Percentiles rank a stretch among this genome's conserved stretches.
These are phyloP conservation scores for Anthostomella pinea DNA, from an alignment of 2,329 filamentous ascomycete species.

Conservation along the genomic window DNA sequence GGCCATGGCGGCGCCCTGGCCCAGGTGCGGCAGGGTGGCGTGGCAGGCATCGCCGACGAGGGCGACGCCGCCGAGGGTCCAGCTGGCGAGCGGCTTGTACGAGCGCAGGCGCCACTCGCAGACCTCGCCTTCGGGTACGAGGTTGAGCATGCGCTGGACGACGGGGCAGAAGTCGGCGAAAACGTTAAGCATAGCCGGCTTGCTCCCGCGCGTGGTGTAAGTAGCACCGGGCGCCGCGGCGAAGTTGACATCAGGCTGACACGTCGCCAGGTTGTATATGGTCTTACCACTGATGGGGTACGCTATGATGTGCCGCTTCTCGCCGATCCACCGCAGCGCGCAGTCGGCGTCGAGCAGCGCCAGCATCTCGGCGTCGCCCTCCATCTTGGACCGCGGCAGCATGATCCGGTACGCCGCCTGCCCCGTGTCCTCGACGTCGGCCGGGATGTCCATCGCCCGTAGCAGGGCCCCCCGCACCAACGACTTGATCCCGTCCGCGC, in stretches of 20 bases:
- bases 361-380: conserved; percentile 63
- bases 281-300: conserved; percentile 69
- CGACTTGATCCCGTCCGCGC: conserved; percentile 56
- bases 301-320: conserved; percentile 72
- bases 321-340: conserved; percentile 74
- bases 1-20: conserved; percentile 66
- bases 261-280: conserved; percentile 63
- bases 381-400: conserved; percentile 66
- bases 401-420: conserved; percentile 80
- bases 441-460: conserved; percentile 45
- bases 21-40: conserved; percentile 64
- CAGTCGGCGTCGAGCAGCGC: conserved; percentile 64
- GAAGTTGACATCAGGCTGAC: conserved; percentile 61
- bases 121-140: conserved; percentile 60
- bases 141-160: conserved; percentile 55
- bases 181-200: conserved; percentile 58
- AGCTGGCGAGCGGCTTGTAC: conserved; percentile 54
- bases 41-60: conserved; percentile 66
- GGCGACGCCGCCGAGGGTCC: conserved; percentile 55
- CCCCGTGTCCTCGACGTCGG: conserved; percentile 64
- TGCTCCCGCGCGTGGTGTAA: conserved; percentile 62
- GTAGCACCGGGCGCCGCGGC: conserved; percentile 55
- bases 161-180: conserved; percentile 60
- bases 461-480: conserved; percentile 52
- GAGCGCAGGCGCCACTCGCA: conserved; percentile 64